These are phyloP conservation scores for Neckera pumila DNA, from an alignment of 225 moss, liverwort and hornwort genomes.

Conservation along the genomic window DNA sequence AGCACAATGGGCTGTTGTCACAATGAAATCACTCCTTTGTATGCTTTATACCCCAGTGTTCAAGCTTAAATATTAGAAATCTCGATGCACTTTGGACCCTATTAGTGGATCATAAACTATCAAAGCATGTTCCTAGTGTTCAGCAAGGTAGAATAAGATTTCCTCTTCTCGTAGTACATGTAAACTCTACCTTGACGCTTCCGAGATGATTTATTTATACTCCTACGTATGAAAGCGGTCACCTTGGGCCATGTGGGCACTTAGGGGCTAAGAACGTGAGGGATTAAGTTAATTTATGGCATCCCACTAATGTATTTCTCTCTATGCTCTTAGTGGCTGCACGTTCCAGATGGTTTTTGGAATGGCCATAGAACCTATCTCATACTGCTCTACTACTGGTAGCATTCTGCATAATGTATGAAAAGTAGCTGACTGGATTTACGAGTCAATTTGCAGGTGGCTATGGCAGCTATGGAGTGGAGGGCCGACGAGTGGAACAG, in stretches of 20 bases:
- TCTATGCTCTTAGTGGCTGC: neutral
- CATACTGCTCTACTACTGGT: neutral
- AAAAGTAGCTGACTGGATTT: neutral
- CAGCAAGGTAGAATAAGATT: neutral
- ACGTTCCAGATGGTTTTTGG: neutral
- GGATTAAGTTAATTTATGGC: neutral
- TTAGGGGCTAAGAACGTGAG: neutral
- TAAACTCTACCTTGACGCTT: neutral
- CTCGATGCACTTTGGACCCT: neutral
- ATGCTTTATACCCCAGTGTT: neutral
- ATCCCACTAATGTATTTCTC: neutral
- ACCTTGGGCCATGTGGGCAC: neutral
- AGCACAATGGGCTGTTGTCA: neutral
- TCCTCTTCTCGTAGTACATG: neutral
- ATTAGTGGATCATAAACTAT: neutral
- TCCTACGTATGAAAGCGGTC: neutral
- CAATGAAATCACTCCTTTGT: neutral
- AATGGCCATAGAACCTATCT: neutral
- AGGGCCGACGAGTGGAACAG: slow-evolving; percentile 3
- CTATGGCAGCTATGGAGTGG: slow-evolving; percentile 9
- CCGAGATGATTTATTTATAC: neutral
- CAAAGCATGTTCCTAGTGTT: neutral
- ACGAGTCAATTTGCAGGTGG: neutral
- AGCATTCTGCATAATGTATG: neutral
- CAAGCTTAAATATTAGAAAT: neutral